Base-by-base conservation (phyloP, 2,329 filamentous ascomycete species). In the Calonectria hawksworthii region DNA sequence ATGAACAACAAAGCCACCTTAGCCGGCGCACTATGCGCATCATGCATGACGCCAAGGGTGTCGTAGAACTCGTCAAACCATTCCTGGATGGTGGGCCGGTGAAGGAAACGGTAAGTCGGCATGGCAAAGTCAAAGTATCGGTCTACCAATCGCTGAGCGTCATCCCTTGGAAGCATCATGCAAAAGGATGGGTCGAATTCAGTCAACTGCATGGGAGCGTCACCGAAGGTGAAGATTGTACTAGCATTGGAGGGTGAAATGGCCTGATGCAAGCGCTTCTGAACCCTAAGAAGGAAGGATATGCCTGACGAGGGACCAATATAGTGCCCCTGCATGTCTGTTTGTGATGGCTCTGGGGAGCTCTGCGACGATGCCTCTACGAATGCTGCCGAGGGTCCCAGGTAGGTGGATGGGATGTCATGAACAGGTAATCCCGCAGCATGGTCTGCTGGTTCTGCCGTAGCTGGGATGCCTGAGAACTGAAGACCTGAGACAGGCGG, bases 101-200 rank as follows among this genome's bases (percentile, higher is more conserved):
- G 89, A 9, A 91, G 80, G 73, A 91, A 91, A 0, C 89, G 86
- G 76, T 91, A 89, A 0, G 90, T 91, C 1, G 90, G 89, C 72
- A 90, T 89, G 1, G 89, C 89, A 77, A 89, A 90, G 69, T 91
- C 90, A 77, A 91, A 91, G 73, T 91, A 91, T 8, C 89, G 82
- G 41, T 86, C 84, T 0, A 91, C 82, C 28, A 91, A 65, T 1
- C 77, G 75, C 52, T 82, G 77, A 7, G 82, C 80, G 26, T 82
- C 82, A 14, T 85, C 80, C 50, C 84, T 83, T 41, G 88, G 74
- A 28, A 86, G 84, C 80, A 90, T 74, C 78, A 86, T 78, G 77
- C 86, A 85, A 34, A 84, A 83, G 18, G 81, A 78, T 9, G 85
- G 82, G 13, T 84, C 83, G 34, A 82, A 82, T 1, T 84, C 84